phyloP scores from a whole-genome alignment of 2,329 filamentous ascomycete species.

The Exserohilum turcica region DNA sequence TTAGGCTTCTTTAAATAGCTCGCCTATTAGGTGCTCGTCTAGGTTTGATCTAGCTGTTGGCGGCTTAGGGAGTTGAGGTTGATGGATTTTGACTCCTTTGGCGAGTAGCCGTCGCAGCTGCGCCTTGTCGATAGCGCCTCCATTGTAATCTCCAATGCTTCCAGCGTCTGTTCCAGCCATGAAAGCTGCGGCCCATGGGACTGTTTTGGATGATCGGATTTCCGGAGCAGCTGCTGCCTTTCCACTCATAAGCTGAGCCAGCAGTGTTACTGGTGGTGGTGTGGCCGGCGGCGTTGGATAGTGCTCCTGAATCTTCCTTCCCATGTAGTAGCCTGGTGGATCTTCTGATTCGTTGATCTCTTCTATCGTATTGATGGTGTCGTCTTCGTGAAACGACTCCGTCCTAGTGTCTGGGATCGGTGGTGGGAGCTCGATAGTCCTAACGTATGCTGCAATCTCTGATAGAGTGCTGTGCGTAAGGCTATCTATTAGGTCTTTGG shows the following conservation, averaged over 20 bases:
- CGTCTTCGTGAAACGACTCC: neutral
- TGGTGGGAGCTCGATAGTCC: neutral
- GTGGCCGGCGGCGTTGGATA: neutral
- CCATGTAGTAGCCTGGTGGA: neutral
- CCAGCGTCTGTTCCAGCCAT: neutral
- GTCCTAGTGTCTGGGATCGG: conserved; percentile 1
- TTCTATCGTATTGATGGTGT: neutral
- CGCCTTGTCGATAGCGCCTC: neutral
- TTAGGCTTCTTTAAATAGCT: neutral
- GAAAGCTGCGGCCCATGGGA: neutral
- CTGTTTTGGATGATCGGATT: neutral
- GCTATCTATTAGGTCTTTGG: neutral
- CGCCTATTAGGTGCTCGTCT: neutral
- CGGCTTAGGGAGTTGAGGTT: neutral
- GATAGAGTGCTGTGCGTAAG: neutral
- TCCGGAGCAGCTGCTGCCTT: neutral
- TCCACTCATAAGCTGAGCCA: neutral
- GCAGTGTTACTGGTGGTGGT: neutral
- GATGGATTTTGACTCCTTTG: neutral
- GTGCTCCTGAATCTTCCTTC: neutral
- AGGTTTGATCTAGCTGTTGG: neutral
- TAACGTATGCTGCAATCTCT: neutral
- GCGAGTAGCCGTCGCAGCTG: neutral
- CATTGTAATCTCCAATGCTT: neutral
- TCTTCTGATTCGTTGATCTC: neutral